Evolutionary conservation across 2,329 filamentous ascomycete species (phyloP), one percentile per base, ranked within the genome.

Genomic region (Talaromyces amestolkiae): DNA sequence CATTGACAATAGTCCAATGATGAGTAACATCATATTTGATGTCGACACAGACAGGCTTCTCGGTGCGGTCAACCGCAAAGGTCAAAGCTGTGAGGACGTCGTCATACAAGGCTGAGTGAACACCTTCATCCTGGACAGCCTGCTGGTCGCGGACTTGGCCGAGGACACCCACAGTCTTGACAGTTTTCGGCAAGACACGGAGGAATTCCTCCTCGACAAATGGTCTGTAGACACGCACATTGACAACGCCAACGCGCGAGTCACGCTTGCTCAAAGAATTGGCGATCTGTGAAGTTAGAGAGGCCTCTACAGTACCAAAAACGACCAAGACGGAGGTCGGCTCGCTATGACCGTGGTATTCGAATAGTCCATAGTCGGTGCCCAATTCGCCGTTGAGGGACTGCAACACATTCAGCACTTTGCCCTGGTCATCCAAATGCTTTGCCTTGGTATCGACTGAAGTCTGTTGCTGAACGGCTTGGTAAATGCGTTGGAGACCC

Each of bases 131-230:
- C 47, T 87, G 82, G 7, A 95, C 91, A 66, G 89, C 87, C 66
- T 86, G 82, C 68, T 91, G 85, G 70, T 91, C 88, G 68, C 84
- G 80, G 70, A 99, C 94, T 77, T 99, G 95, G 63, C 95, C 95
- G 6, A 99, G 86, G 22, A 98, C 92, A 43, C 90, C 89, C 69
- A 99, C 85, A 68, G 86, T 90, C 79, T 87, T 87, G 56, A 89
- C 86, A 41, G 91, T 91, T 70, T 87, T 83, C 39, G 95, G 93
- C 33, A 99, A 85, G 11, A 87, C 86, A 70, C 90, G 88, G 68
- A 98, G 82, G 84, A 99, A 98, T 61, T 92, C 91, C 76, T 97
- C 93, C 80, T 99, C 95, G 37, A 95, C 87, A 74, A 99, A 98
- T 17, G 95, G 95, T 51, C 94, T 88, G 83, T 98, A 99, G 64